Evolutionary conservation across 169 alveolate genomes (phyloP).

Genomic region (Plasmodium knowlesi): DNA sequence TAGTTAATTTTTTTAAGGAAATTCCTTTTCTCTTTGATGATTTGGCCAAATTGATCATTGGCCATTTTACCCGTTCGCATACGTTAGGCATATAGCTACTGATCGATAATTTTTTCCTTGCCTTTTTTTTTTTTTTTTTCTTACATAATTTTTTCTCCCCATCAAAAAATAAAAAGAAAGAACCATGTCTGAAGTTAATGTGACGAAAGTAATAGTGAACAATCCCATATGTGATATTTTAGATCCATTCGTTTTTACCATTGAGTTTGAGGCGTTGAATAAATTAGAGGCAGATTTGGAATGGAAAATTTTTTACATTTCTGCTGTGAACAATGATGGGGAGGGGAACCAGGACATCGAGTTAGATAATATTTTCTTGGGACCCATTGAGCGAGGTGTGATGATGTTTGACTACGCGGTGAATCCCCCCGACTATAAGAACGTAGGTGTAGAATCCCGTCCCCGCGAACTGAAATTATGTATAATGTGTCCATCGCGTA

Average conservation of each 20-base stretch:
- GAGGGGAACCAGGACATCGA: constrained; percentile 92
- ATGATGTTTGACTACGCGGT: constrained; percentile 94
- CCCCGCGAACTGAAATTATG: neutral
- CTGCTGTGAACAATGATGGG: constrained; percentile 82
- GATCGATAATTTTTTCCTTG: neutral
- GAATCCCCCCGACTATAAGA: constrained; percentile 93
- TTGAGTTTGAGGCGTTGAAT: constrained; percentile 93
- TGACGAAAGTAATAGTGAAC: constrained; percentile 93
- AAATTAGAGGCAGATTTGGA: constrained; percentile 93
- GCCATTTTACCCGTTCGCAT: neutral
- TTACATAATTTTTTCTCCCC: neutral
- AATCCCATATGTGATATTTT: constrained; percentile 92
- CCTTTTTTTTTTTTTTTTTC: neutral
- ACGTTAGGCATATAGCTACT: neutral
- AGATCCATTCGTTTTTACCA: constrained; percentile 93
- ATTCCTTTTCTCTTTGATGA: neutral
- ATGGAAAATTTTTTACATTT: constrained; percentile 91
- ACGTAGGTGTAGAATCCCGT: constrained; percentile 77
- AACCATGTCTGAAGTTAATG: constrained; percentile 95
- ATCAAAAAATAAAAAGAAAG: neutral
- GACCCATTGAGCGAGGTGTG: constrained; percentile 94
- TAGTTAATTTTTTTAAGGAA: neutral
- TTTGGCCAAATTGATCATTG: neutral
- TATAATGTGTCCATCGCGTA: neutral
- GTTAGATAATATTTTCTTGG: constrained; percentile 95